Conservation (phyloP, 164 flowering plant species). For the Dillenia suffruticosa region DNA sequence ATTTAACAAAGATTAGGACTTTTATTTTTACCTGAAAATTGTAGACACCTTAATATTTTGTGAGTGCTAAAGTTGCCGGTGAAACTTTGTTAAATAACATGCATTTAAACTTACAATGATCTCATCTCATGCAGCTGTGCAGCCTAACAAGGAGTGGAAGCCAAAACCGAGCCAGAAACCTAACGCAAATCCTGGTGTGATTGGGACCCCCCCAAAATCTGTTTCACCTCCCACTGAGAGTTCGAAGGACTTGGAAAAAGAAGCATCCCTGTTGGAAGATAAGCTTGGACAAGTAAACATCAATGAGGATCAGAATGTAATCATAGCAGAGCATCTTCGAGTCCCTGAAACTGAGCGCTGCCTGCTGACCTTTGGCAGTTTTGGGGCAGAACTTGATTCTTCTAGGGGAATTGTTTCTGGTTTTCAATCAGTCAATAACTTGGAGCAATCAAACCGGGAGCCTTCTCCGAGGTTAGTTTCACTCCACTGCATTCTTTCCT, state of each 20-base stretch:
- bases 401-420: conserved; percentile 26
- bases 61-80: no score
- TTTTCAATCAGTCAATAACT: conserved; percentile 21
- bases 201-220: conserved; percentile 45
- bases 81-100: no score
- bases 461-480: conserved; percentile 53
- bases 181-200: conserved; percentile 39
- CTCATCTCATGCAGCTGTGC: conserved; percentile 38
- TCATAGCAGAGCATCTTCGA: conserved; percentile 86
- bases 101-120: no score
- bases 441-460: conserved; percentile 38
- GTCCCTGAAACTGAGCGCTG: conserved; percentile 75
- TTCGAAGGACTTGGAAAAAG: conserved; percentile 30
- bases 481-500: not conserved
- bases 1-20: no score
- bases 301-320: conserved; percentile 66
- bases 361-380: conserved; percentile 80
- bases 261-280: conserved; percentile 46
- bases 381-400: conserved; percentile 57
- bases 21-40: no score
- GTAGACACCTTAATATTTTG: no score
- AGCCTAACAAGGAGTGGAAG: conserved; percentile 83
- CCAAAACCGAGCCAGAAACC: conserved; percentile 75
- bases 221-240: conserved; percentile 35
- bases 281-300: conserved; percentile 41